Evolutionary conservation across 768 basidiomycete species (phyloP).

Genomic region (Collybia mongolica): DNA sequence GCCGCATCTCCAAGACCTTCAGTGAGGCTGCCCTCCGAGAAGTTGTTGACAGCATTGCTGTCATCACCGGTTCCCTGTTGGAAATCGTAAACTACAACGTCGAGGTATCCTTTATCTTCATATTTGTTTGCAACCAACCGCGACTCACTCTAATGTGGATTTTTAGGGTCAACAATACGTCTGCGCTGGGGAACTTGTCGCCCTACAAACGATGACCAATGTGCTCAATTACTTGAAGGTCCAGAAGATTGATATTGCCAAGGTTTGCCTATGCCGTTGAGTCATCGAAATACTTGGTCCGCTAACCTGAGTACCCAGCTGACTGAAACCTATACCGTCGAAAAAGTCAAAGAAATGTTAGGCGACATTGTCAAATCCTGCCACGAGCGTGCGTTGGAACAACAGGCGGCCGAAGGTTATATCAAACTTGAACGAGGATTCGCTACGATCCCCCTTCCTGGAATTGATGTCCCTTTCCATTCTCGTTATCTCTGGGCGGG

Average conservation of each 20-base stretch:
- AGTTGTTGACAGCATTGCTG: conserved; percentile 89
- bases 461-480: conserved; percentile 99
- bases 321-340: conserved; percentile 82
- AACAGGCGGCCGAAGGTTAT: conserved; percentile 80
- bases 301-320: conserved; percentile 43
- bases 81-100: conserved; percentile 98
- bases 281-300: not conserved
- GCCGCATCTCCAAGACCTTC: conserved; percentile 92
- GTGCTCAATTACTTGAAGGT: conserved; percentile 96
- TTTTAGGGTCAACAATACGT: conserved; percentile 98
- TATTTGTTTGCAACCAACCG: not conserved
- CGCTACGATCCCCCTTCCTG: conserved; percentile 92
- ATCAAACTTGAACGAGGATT: conserved; percentile 97
- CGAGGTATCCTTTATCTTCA: too few relatives aligned
- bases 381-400: conserved; percentile 70
- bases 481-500: conserved; percentile 99
- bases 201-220: conserved; percentile 91
- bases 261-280: conserved; percentile 42
- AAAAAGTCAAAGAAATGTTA: conserved; percentile 96
- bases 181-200: conserved; percentile 94
- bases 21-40: conserved; percentile 95
- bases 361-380: conserved; percentile 87
- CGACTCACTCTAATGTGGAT: not conserved
- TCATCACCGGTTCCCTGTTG: conserved; percentile 75
- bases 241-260: conserved; percentile 91